Conservation (phyloP, 2,329 filamentous ascomycete species). For the Microcyclospora pomicola region DNA sequence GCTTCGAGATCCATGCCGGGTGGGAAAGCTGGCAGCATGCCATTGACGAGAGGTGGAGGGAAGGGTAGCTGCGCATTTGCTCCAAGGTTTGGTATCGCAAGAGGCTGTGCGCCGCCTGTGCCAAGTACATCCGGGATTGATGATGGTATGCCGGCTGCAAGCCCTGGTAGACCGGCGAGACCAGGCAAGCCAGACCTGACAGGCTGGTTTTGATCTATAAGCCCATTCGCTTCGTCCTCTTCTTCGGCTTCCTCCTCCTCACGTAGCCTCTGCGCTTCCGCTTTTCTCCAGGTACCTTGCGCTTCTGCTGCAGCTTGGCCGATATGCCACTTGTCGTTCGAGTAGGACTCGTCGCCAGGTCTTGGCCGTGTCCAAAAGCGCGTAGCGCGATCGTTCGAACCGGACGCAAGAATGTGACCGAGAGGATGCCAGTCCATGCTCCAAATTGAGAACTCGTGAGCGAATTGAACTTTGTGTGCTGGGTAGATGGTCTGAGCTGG, state of each 20-base stretch:
- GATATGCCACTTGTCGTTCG: conserved; percentile 89
- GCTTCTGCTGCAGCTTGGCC: conserved; percentile 87
- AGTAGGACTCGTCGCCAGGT: conserved; percentile 71
- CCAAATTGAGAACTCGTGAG: conserved; percentile 94
- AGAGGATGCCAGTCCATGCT: conserved; percentile 95
- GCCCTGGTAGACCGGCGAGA: conserved; percentile 29
- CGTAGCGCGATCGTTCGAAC: conserved; percentile 91
- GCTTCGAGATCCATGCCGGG: conserved; percentile 20
- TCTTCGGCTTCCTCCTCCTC: conserved; percentile 90
- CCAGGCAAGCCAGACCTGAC: conserved; percentile 50
- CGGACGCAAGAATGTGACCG: conserved; percentile 86
- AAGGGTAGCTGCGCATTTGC: conserved; percentile 5
- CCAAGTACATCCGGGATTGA: conserved; percentile 1
- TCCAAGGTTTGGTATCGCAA: conserved; percentile 1
- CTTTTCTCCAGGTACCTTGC: conserved; percentile 84
- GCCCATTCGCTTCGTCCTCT: conserved; percentile 77
- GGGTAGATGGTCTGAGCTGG: conserved; percentile 86
- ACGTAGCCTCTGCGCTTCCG: conserved; percentile 62
- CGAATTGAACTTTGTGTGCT: conserved; percentile 71
- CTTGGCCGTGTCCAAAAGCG: conserved; percentile 89
- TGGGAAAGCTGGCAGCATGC: conserved; percentile 10
- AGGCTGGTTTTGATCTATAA: conserved; percentile 80
- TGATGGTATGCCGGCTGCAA: conserved; percentile 5
- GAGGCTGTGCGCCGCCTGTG: conserved; percentile 2
- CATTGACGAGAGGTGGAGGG: conserved; percentile 11